Evolutionary conservation across 2,329 filamentous ascomycete species (phyloP), one percentile per base, ranked within the genome.

Genomic region (Neoarthrinium moseri): DNA sequence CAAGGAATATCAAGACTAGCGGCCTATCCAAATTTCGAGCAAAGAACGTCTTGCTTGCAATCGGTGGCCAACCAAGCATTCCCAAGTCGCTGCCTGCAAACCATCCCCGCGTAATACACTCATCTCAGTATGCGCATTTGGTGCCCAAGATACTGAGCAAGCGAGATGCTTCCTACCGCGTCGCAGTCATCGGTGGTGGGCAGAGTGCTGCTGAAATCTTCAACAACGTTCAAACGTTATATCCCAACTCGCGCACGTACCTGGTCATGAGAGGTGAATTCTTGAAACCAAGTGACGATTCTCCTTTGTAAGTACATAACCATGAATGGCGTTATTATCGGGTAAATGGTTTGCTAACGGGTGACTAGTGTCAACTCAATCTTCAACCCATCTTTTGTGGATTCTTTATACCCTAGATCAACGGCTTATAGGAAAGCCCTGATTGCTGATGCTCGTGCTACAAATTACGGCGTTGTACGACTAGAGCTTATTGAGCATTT

Each of bases 181-280:
- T 97, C 43, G 91, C 89, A 7, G 87, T 97, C 10, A 75, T 97
- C 32, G 92, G 92, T 7, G 89, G 84, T 37, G 92, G 94, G 1
- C 92, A 99, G 72, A 95, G 89, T 64, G 91, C 91, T 3, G 92
- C 92, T 8, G 92, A 99, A 72, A 95, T 96, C 59, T 96, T 95
- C 73, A 87, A 89, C 71, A 91, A 95, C 66, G 72, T 97, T 40
- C 87, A 92, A 59, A 77, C 74, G 30, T 74, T 89, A 37, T 96
- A 95, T 63, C 91, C 91, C 30, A 91, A 92, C 62, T 83, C 87
- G 22, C 78, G 81, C 56, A 91, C 91, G 0, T 80, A 75, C 27
- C 70, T 99, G 47, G 73, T 96, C 49, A 92, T 96, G 75, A 84
- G 89, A 56, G 85, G 86, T 33, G 82, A 90, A 52, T 91, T 92